Base-by-base conservation (phyloP, 352 stramenopile genomes). In the Discostella stelligera region DNA sequence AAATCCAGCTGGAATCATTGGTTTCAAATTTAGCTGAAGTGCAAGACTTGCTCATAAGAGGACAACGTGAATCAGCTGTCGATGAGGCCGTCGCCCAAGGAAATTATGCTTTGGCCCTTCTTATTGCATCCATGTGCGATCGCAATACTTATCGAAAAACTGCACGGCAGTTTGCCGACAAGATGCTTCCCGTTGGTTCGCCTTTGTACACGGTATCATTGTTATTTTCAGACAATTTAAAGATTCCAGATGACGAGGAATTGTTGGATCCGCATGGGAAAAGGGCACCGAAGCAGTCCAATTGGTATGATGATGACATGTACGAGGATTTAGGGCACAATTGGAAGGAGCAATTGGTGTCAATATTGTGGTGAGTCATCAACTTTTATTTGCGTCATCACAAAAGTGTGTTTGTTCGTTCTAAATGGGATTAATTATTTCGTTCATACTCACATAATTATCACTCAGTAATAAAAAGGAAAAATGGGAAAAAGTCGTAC, bases 111-210 rank as follows among this genome's bases (percentile, higher is more conserved):
- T 80, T 92, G 5, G 87, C 89, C 27, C 63, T 94, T 0, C 60
- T 94, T 20, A 85, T 94, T 46, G 80, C 82, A 21, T 79, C 44
- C 23, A 85, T 91, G 66, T 93, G 84, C 71, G 83, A 85, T 46
- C 25, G 53, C 9, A 71, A 72, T 5, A 91, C 77, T 7, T 94
- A 90, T 66, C 77, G 86, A 46, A 73, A 75, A 32, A 85, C 76
- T 14, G 85, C 82, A 16, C 67, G 58, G 65, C 58, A 77, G 10
- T 94, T 86, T 79, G 80, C 81, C 13, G 71, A 86, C 50, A 82
- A 88, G 32, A 67, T 63, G 39, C 50, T 76, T n/a, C 59, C 60
- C 23, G 20, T 54, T 8, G 88, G 83, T n/a, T 89, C 80, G 48
- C 86, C 88, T 8, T 77, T 94, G 44, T 76, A 92, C 41, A 93